phyloP scores from a whole-genome alignment of 2,329 filamentous ascomycete species.

The Phialophora tarda region DNA sequence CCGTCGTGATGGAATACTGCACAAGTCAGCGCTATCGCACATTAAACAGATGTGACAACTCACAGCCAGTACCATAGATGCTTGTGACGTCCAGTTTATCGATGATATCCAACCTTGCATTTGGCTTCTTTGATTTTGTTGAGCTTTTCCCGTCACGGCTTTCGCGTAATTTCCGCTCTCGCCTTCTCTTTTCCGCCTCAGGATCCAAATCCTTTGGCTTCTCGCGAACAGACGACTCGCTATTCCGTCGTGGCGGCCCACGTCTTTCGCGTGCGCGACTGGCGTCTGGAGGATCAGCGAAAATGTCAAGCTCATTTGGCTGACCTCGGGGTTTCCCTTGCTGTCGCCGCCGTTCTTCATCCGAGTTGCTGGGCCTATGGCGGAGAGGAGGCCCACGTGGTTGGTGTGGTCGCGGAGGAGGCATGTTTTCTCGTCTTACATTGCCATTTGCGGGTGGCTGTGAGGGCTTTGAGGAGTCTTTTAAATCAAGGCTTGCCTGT shows the following conservation, averaged over 20 bases:
- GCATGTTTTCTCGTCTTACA: constrained; percentile 45
- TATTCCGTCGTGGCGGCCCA: constrained; percentile 65
- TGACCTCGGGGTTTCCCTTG: constrained; percentile 47
- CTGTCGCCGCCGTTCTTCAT: constrained; percentile 41
- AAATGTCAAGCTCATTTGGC: constrained; percentile 52
- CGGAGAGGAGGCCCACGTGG: constrained; percentile 38
- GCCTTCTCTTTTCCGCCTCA: constrained; percentile 58
- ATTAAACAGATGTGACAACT: constrained; percentile 48
- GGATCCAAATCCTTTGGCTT: constrained; percentile 54
- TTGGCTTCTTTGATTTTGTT: constrained; percentile 46
- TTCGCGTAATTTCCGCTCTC: constrained; percentile 50
- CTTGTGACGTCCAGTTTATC: constrained; percentile 96
- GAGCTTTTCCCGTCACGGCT: constrained; percentile 50
- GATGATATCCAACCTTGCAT: constrained; percentile 76
- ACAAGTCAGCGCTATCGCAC: constrained; percentile 19
- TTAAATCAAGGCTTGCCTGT: constrained; percentile 27
- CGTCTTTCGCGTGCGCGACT: constrained; percentile 50
- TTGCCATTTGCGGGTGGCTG: constrained; percentile 34
- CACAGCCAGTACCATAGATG: constrained; percentile 90
- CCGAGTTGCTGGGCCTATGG: constrained; percentile 45
- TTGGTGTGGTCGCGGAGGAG: constrained; percentile 38
- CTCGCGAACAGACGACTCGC: constrained; percentile 67
- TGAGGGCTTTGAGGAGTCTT: constrained; percentile 37
- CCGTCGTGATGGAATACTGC: constrained; percentile 96
- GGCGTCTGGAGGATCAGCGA: constrained; percentile 52